A percentile compares a stretch with the other conserved stretches of the same genome.
Conservation (phyloP, 2,329 filamentous ascomycete species). For the Penicillium sp. region DNA sequence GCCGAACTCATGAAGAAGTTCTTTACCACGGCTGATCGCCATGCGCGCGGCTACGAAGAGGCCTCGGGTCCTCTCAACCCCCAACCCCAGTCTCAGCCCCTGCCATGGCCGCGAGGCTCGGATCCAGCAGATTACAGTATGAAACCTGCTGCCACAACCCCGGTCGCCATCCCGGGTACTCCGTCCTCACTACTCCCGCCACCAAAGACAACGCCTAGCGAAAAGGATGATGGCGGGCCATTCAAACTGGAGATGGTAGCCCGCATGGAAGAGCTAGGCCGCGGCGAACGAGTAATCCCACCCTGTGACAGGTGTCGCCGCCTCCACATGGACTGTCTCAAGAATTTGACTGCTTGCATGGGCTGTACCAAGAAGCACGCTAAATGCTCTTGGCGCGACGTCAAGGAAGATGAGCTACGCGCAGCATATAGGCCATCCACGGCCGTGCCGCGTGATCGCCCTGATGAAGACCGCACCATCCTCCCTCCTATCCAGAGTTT, state of each 20-base stretch:
- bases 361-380: constrained; percentile 88
- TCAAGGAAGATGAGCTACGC: constrained; percentile 65
- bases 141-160: constrained; percentile 39
- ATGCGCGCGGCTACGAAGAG: constrained; percentile 38
- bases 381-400: constrained; percentile 77
- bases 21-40: constrained; percentile 55
- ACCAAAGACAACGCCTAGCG: constrained; percentile 42
- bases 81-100: constrained; percentile 18
- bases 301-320: constrained; percentile 79
- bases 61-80: constrained; percentile 23
- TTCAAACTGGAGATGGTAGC: constrained; percentile 64
- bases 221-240: constrained; percentile 55
- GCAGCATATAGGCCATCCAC: constrained; percentile 18
- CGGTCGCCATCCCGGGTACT: constrained; percentile 53
- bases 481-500: constrained; percentile 1
- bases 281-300: constrained; percentile 70
- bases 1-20: constrained; percentile 60
- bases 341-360: constrained; percentile 78
- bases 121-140: constrained; percentile 38
- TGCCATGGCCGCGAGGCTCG: constrained; percentile 30
- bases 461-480: not conserved
- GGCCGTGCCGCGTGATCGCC: not conserved
- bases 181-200: constrained; percentile 50
- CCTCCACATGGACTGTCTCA: constrained; percentile 73
- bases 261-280: constrained; percentile 67